Base-by-base conservation (phyloP, 441 rosid species). In the Adansonia grandidieri region DNA sequence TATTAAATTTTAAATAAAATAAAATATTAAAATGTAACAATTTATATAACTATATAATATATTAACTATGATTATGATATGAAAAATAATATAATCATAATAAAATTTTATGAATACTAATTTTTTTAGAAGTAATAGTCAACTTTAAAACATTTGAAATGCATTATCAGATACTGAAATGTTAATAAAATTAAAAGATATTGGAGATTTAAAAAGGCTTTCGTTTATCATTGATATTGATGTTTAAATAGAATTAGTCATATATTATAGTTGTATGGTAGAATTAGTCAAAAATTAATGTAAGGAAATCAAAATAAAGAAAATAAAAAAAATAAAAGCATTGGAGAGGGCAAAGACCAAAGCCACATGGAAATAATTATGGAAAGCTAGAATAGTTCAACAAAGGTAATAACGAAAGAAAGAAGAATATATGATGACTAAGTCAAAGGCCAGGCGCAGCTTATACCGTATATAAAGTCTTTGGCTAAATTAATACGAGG, bases 121-220 rank as follows among this genome's bases (percentile, higher is more conserved):
- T n/a, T n/a, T 2, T 61, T 22, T 22, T 22, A 4, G 44, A 62
- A 28, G 17, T 13, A 62, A 28, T 22, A 3, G 40, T 61, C 44
- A 24, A 61, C 3, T 61, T 61, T 57, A 7, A 17, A 2, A 57
- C 19, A 45, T 19, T 19, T 4, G 10, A 17, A 67, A 67, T 44
- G 8, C 48, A 67, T 17, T 17, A 50, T 70, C 74, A 50, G 60
- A 70, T 44, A 51, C 24, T 14, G 58, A 24, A 70, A 70, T 13
- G 6, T 50, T 24, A 7, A 22, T 15, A 22, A 70, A 47, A 47
- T 2, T 69, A 47, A 22, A 70, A 7, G 44, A 1, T 1, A 9
- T 6, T 6, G 44, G 45, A 62, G 17, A 62, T 32, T 3, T 65
- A 24, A 37, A 40, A 64, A 65, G 19, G n/a, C 11, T 37, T 40